A percentile compares a stretch with the other conserved stretches of the same genome.
Evolutionary conservation across 2,329 filamentous ascomycete genomes (phyloP).

Genomic region (Penicillium brasilianum): DNA sequence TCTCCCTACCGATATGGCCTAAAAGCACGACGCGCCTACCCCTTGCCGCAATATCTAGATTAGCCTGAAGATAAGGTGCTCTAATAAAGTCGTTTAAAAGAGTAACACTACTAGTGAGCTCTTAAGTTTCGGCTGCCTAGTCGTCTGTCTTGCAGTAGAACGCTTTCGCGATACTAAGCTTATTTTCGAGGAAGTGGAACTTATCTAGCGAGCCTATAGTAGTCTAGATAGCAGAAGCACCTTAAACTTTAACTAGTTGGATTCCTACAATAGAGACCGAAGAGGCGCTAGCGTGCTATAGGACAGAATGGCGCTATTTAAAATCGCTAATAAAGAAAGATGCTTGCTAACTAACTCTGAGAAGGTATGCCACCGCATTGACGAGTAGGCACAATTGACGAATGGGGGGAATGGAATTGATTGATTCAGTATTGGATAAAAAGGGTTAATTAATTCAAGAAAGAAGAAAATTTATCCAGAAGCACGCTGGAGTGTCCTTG

Average conservation of each 20-base stretch:
- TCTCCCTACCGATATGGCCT: conserved; percentile 72
- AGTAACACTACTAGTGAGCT: conserved; percentile 77
- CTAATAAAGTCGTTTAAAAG: conserved; percentile 87
- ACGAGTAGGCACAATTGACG: no score
- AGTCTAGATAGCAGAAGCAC: conserved; percentile 74
- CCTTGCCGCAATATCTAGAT: conserved; percentile 73
- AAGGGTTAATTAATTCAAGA: no score
- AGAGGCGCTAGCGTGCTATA: conserved; percentile 95
- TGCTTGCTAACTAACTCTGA: no score
- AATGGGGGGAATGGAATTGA: no score
- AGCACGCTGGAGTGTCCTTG: no score
- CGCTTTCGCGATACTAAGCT: conserved; percentile 76
- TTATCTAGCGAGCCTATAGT: conserved; percentile 83
- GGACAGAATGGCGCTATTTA: conserved; percentile 71
- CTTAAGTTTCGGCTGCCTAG: conserved; percentile 74
- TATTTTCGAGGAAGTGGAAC: conserved; percentile 73
- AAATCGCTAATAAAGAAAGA: conserved; percentile 84
- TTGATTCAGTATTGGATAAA: no score
- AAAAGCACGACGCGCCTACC: conserved; percentile 79
- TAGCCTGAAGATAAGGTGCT: conserved; percentile 78
- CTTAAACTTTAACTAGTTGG: conserved; percentile 72
- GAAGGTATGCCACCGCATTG: no score
- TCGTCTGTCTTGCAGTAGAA: conserved; percentile 82
- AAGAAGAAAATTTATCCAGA: no score
- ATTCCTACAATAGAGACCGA: conserved; percentile 87